Percentiles rank a stretch among this genome's conserved stretches.
phyloP scores from a whole-genome alignment of 164 flowering plant species.

The Annona squamosa region DNA sequence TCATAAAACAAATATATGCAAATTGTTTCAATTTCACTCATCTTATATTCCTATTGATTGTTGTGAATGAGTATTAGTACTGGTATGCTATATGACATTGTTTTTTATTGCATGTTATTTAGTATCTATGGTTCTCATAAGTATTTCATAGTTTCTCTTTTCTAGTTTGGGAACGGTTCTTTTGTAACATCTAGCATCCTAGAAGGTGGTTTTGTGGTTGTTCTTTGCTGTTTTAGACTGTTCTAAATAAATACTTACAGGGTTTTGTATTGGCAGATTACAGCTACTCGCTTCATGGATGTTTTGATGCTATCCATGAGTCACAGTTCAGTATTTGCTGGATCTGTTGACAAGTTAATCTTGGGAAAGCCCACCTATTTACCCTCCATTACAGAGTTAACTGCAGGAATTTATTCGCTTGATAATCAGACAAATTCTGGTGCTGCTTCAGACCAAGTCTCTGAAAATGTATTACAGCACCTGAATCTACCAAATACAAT shows the following conservation, averaged over 20 bases:
- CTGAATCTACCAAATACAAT: slow-evolving; percentile 10
- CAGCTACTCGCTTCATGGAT: slow-evolving; percentile 68
- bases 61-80: too few species aligned
- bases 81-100: neutral
- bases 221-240: neutral
- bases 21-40: too few species aligned
- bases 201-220: neutral
- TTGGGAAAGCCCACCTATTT: slow-evolving; percentile 54
- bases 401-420: slow-evolving; percentile 19
- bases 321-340: slow-evolving; percentile 73
- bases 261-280: slow-evolving; percentile 32
- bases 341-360: slow-evolving; percentile 66
- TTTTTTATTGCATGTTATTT: neutral
- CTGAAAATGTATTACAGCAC: slow-evolving; percentile 16
- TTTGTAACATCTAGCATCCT: neutral
- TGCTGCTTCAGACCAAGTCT: slow-evolving; percentile 16
- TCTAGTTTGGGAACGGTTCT: too few species aligned
- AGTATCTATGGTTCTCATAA: neutral
- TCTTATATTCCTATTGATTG: too few species aligned
- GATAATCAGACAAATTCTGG: slow-evolving; percentile 8
- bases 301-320: slow-evolving; percentile 53
- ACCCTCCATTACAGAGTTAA: slow-evolving; percentile 67
- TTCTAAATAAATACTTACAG: slow-evolving; percentile 5
- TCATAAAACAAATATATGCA: too few species aligned
- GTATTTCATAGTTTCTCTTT: neutral